A percentile compares a stretch with the other conserved stretches of the same genome.
Conservation (phyloP, 2,329 filamentous ascomycete genomes). For the Myriosclerotinia curreyana region DNA sequence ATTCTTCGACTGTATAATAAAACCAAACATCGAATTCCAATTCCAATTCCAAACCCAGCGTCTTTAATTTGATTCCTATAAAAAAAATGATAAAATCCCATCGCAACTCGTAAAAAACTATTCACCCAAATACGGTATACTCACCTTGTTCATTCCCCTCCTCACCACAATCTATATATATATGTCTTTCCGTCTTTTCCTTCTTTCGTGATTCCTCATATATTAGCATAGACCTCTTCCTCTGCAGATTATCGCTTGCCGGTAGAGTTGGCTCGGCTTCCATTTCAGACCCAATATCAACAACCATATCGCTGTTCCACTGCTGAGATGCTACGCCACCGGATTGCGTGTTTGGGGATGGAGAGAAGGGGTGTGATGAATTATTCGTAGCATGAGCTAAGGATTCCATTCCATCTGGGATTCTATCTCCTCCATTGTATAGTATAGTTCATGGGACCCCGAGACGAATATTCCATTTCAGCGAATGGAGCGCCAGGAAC, state of each 20-base stretch:
- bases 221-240: neutral
- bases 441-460: too few relatives aligned
- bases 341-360: neutral
- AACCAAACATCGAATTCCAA: too few relatives aligned
- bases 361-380: neutral
- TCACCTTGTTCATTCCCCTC: too few relatives aligned
- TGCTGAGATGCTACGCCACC: neutral
- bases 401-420: too few relatives aligned
- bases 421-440: too few relatives aligned
- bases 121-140: neutral
- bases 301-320: neutral
- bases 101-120: neutral
- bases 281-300: neutral
- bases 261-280: neutral
- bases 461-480: too few relatives aligned
- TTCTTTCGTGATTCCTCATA: neutral
- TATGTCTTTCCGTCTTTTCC: neutral
- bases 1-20: neutral
- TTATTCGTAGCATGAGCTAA: neutral
- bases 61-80: too few relatives aligned
- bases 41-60: too few relatives aligned
- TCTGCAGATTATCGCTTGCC: neutral
- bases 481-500: too few relatives aligned
- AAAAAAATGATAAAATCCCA: neutral
- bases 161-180: neutral